A percentile compares a stretch with the other conserved stretches of the same genome.
These are phyloP conservation scores for Pleurotus sapidus DNA, from an alignment of 768 basidiomycete genomes.

Conservation along the genomic window DNA sequence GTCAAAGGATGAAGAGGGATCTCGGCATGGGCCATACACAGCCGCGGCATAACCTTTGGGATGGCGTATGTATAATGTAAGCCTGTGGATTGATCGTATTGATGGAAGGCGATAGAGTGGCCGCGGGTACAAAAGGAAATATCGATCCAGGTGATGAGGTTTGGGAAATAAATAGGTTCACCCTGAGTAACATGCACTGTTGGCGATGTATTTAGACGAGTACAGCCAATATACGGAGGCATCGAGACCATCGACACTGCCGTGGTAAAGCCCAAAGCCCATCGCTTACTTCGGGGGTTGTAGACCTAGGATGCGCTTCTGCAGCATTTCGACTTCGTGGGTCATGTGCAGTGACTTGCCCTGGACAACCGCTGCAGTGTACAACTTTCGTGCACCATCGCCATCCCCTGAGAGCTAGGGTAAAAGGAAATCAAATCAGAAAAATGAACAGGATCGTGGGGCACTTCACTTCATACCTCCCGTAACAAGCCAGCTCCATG, in stretches of 20 bases:
- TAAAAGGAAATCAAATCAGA: neutral
- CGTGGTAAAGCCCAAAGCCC: too few species aligned
- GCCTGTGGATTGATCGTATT: too few species aligned
- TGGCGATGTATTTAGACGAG: neutral
- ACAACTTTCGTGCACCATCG: neutral
- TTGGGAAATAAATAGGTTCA: too few species aligned
- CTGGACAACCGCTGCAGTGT: neutral
- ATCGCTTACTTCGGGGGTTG: neutral
- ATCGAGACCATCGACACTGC: neutral
- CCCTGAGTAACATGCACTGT: too few species aligned
- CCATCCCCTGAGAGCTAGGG: neutral
- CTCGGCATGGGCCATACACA: too few species aligned
- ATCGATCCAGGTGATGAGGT: too few species aligned
- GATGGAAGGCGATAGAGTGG: too few species aligned
- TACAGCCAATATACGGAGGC: neutral
- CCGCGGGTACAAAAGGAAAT: too few species aligned
- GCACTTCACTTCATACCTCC: neutral
- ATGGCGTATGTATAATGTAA: too few species aligned
- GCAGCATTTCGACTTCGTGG: neutral
- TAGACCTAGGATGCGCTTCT: neutral
- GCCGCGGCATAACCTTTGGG: too few species aligned
- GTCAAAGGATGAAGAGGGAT: too few species aligned
- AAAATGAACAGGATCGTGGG: neutral
- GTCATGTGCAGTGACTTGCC: neutral
- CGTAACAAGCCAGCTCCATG: neutral